A percentile compares a stretch with the other conserved stretches of the same genome.
Conservation (phyloP, 2,329 filamentous ascomycete species). For the Cordyceps farinosa region DNA sequence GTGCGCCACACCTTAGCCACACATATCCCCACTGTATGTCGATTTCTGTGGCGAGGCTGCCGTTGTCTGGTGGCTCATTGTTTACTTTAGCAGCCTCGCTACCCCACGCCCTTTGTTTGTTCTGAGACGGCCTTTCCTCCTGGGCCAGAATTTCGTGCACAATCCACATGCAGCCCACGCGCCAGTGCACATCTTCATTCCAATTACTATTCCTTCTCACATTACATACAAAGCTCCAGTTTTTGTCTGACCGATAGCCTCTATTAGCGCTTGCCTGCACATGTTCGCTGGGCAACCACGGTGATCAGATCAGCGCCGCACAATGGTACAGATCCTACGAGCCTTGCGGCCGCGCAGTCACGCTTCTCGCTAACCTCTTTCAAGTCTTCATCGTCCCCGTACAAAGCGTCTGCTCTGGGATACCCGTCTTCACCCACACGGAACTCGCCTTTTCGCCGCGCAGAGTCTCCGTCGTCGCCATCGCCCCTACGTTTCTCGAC, state of each 20-base stretch:
- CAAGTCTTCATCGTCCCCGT: conserved; percentile 54
- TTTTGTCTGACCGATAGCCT: not conserved
- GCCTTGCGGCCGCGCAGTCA: not conserved
- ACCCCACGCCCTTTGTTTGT: conserved; percentile 1
- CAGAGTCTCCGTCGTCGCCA: conserved; percentile 62
- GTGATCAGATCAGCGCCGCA: conserved; percentile 10
- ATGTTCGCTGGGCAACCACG: conserved; percentile 18
- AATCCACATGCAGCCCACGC: conserved; percentile 4
- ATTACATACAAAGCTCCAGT: not conserved
- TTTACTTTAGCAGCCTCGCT: conserved; percentile 19
- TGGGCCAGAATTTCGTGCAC: not conserved
- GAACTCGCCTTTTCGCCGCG: conserved; percentile 60
- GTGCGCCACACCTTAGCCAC: conserved; percentile 12
- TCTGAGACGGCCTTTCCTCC: not conserved
- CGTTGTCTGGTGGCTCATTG: conserved; percentile 18
- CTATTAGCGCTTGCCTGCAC: not conserved
- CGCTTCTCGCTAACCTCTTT: not conserved
- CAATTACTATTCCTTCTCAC: not conserved
- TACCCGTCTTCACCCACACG: conserved; percentile 62
- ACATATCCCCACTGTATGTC: not conserved
- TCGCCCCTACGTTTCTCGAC: conserved; percentile 62
- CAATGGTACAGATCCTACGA: conserved; percentile 15
- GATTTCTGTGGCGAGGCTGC: conserved; percentile 1
- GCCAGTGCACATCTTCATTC: conserved; percentile 5
- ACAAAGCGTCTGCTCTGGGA: conserved; percentile 68